Evolutionary conservation across 805 yeast species (phyloP), one percentile per base, ranked within the genome.

Genomic region (Maudiozyma saulgeensis): DNA sequence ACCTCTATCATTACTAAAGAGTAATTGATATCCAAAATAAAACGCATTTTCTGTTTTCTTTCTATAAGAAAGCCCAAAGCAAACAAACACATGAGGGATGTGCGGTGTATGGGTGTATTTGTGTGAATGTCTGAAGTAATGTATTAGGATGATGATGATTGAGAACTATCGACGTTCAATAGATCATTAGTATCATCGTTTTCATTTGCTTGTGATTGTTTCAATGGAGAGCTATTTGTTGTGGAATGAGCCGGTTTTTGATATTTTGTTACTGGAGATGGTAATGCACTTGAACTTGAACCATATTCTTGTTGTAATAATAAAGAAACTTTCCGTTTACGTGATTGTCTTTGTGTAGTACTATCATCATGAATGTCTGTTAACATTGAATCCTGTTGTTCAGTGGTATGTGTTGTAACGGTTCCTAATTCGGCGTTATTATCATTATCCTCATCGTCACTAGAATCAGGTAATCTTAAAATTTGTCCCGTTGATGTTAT

Each of bases 241-340:
- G 18, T 35, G 5, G 40, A n/a, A 18, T n/a, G 40, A 15, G 15
- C 13, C 2, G 6, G 42, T 23, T 39, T 21, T 19, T 39, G 25
- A 13, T 39, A 23, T 21, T 39, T 12, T 26, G 45, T 37, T 19
- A 45, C 51, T 16, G 64, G 65, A 5, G 66, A 61, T 11, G 64
- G 63, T 25, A 59, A 43, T 21, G 56, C 57, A 40, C 63, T 59
- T 12, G 67, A 63, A 46, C 65, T 61, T 4, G 68, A 63, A 6
- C 61, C 67, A 48, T 59, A 66, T 44, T 63, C 62, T 49, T 62
- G 67, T 47, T 64, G 68, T 41, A 66, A 45, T 23, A 59, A 50
- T 31, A 66, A 38, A 38, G 69, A 66, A 3, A 62, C 58, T 45
- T 66, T 66, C 38, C 68, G 56, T 48, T 62, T 62, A 12, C 61